These are phyloP conservation scores for Bauhinia variegata DNA, from an alignment of 306 rosid species.

Conservation along the genomic window DNA sequence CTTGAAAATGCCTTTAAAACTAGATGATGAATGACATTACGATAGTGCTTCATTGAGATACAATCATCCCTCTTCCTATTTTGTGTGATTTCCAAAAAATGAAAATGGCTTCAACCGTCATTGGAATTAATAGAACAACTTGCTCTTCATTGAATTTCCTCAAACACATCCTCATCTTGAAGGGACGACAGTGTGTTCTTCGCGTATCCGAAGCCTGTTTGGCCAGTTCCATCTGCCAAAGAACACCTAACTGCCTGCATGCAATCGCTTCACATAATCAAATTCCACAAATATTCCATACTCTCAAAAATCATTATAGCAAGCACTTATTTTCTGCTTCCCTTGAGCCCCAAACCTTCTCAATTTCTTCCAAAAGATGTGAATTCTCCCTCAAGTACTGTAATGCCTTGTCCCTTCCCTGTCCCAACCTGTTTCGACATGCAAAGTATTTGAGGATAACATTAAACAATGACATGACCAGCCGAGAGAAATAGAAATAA, in stretches of 20 bases:
- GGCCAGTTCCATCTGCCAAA: slow-evolving; percentile 66
- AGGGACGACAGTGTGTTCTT: slow-evolving; percentile 44
- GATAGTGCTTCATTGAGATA: too few relatives aligned
- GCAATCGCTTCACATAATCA: slow-evolving; percentile 24
- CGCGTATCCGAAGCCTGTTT: slow-evolving; percentile 45
- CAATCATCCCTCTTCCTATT: too few relatives aligned
- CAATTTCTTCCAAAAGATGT: slow-evolving; percentile 74
- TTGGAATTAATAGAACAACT: background rate
- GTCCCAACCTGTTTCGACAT: slow-evolving; percentile 74
- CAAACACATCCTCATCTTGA: slow-evolving; percentile 52
- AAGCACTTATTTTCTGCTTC: too few relatives aligned
- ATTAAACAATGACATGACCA: slow-evolving; percentile 28
- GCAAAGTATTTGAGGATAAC: slow-evolving; percentile 24
- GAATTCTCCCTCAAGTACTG: slow-evolving; percentile 85
- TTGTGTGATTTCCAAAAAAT: too few relatives aligned
- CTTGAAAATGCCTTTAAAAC: too few relatives aligned
- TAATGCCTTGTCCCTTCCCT: slow-evolving; percentile 91
- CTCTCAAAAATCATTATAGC: too few relatives aligned
- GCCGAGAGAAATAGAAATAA: background rate
- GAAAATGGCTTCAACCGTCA: too few relatives aligned
- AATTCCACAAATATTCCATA: background rate
- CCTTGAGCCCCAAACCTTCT: slow-evolving; percentile 63
- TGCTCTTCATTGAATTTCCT: slow-evolving; percentile 51
- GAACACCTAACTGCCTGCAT: slow-evolving; percentile 72
- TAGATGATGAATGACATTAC: too few relatives aligned